Conservation (phyloP, 106 monocot species). For the Posidonia australis region DNA sequence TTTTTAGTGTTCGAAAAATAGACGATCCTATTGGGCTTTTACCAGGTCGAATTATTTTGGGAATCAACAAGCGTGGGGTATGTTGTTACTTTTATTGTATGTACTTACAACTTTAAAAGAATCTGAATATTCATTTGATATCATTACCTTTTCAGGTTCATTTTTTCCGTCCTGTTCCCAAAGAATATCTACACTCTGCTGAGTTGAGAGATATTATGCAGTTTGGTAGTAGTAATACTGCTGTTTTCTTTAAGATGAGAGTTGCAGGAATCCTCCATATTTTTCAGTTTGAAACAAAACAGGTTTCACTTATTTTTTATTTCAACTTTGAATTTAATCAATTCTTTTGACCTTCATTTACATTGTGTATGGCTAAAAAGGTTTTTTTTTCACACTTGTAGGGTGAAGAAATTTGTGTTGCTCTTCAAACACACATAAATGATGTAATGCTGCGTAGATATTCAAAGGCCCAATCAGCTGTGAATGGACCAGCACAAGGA, state of each 20-base stretch:
- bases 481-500: conserved; percentile 43
- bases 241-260: conserved; percentile 99
- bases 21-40: conserved; percentile 97
- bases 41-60: conserved; percentile 83
- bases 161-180: conserved; percentile 98
- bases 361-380: not conserved
- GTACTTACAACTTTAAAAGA: not conserved
- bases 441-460: conserved; percentile 96
- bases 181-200: conserved; percentile 96
- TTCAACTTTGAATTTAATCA: not conserved
- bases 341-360: not conserved
- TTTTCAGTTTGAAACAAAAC: conserved; percentile 99
- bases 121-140: not conserved
- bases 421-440: conserved; percentile 99
- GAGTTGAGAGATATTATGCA: conserved; percentile 99
- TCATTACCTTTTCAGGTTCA: conserved; percentile 52
- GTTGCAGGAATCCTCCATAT: conserved; percentile 98
- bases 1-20: conserved; percentile 90
- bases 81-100: conserved; percentile 8
- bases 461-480: conserved; percentile 64
- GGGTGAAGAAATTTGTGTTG: conserved; percentile 99
- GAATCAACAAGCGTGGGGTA: conserved; percentile 99
- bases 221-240: conserved; percentile 96
- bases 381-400: conserved; percentile 12
- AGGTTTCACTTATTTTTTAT: conserved; percentile 35